Evolutionary conservation across 2,329 filamentous ascomycete genomes (phyloP).

Genomic region (Salinomyces thailandicus): DNA sequence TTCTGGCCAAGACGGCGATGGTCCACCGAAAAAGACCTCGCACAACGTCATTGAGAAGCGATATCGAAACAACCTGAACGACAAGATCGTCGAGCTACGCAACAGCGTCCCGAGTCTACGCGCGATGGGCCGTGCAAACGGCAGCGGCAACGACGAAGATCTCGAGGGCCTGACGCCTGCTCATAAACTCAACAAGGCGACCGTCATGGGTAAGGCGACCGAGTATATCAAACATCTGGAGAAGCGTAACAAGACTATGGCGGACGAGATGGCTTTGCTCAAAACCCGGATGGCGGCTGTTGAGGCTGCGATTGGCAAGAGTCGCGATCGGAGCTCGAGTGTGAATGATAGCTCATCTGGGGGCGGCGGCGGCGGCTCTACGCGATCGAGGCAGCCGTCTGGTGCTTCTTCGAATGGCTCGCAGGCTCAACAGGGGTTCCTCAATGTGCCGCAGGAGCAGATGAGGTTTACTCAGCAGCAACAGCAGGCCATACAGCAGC

Average conservation of each 20-base stretch:
- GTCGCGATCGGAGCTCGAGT: conserved; percentile 15
- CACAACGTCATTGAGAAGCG: conserved; percentile 98
- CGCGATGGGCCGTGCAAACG: conserved; percentile 55
- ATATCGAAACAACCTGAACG: conserved; percentile 91
- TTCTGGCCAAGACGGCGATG: conserved; percentile 24
- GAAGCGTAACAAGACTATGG: conserved; percentile 71
- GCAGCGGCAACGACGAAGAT: conserved; percentile 71
- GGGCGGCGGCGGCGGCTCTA: conserved; percentile 11
- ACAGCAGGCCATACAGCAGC: conserved; percentile 21
- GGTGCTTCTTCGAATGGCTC: conserved; percentile 16
- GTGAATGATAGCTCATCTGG: conserved; percentile 12
- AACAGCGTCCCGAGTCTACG: conserved; percentile 87
- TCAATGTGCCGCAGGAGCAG: conserved; percentile 19
- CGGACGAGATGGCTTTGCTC: conserved; percentile 70
- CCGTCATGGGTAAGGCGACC: conserved; percentile 86
- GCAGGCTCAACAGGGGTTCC: conserved; percentile 15
- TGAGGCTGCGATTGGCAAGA: conserved; percentile 55
- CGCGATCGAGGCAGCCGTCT: conserved; percentile 19
- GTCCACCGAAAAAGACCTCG: conserved; percentile 71
- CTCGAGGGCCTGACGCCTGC: conserved; percentile 60
- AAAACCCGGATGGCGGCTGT: conserved; percentile 57
- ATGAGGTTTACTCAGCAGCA: conserved; percentile 17
- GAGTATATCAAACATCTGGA: conserved; percentile 93
- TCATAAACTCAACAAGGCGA: conserved; percentile 97
- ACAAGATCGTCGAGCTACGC: conserved; percentile 86